Conservation (phyloP, 2,329 filamentous ascomycete species). For the Kalaharituber pfeilii region DNA sequence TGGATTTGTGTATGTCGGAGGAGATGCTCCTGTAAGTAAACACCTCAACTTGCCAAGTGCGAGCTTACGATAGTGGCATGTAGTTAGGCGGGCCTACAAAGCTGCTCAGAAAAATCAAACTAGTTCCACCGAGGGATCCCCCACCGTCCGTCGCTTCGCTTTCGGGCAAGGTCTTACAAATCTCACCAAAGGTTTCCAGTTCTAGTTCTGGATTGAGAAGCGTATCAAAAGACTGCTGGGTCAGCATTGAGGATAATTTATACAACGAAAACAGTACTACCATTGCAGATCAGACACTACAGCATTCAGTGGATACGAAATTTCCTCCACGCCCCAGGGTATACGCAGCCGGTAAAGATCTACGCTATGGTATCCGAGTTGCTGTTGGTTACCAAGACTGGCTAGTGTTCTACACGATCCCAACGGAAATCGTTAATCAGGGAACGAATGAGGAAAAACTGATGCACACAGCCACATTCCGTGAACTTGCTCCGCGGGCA, state of each 20-base stretch:
- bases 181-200: neutral
- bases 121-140: constrained; percentile 29
- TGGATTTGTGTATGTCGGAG: constrained; percentile 41
- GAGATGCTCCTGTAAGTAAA: constrained; percentile 36
- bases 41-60: neutral
- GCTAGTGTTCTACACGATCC: constrained; percentile 44
- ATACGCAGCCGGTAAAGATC: constrained; percentile 41
- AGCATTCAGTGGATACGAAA: constrained; percentile 21
- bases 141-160: neutral
- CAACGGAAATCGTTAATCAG: constrained; percentile 37
- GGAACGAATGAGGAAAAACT: neutral
- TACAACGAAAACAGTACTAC: neutral
- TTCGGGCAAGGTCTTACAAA: neutral
- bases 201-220: too few species aligned
- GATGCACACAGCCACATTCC: neutral
- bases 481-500: neutral
- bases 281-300: neutral
- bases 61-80: neutral
- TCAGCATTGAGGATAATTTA: neutral
- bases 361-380: constrained; percentile 40
- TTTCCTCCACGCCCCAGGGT: constrained; percentile 30
- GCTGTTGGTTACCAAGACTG: constrained; percentile 38
- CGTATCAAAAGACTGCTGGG: neutral
- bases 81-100: constrained; percentile 33
- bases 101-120: constrained; percentile 41